Base-by-base conservation (phyloP, 768 basidiomycete species). In the Mrakia gelida region DNA sequence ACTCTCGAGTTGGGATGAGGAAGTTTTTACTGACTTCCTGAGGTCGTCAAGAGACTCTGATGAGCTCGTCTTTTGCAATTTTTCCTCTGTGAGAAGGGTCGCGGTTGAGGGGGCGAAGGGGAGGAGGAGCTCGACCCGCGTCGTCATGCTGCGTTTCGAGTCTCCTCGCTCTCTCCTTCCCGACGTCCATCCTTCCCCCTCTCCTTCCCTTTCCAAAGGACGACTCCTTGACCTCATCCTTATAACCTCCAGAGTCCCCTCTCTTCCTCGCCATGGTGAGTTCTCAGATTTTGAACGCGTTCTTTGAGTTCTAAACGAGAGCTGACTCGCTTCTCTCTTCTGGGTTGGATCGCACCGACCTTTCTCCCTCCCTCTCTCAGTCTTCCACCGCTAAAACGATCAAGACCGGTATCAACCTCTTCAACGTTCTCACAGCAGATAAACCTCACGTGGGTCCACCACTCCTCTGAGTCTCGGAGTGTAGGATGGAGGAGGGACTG, bases 401-500 rank as follows among this genome's bases (percentile, higher is more conserved):
- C 73, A 79, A 79, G 73, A 59, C 43, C 2, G 78, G 73, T 13
- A 70, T 75, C 49, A 79, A 79, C n/a, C 38, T 79, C 23, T 70
- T 75, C 54, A 65, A 72, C 52, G 34, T 34, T 5, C 54, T 79
- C 65, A 59, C 73, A n/a, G 73, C n/a, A 16, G 80, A 79, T 2
- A 81, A 81, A 71, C 80, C 80, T 59, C 80, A 81, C 59, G 80
- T 81, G 7, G 26, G 80, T 80, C 45, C 7, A 18, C 5, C 61
- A 61, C 38, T 41, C 2, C 23, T 15, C 9, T 21, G 15, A 26
- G 11, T 15, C 34, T n/a, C 54, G 45, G 21, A 15, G 6, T 7
- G n/a, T 49, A 13, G 13, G 9, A 30, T 10, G 15, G 49, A 18
- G n/a, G n/a, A 18, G 49, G 49, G 49, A 21, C 1, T 32, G 28